A percentile compares a stretch with the other conserved stretches of the same genome.
These are phyloP conservation scores for Glarea lozoyensis DNA, from an alignment of 495 filamentous ascomycete genomes.

Conservation along the genomic window DNA sequence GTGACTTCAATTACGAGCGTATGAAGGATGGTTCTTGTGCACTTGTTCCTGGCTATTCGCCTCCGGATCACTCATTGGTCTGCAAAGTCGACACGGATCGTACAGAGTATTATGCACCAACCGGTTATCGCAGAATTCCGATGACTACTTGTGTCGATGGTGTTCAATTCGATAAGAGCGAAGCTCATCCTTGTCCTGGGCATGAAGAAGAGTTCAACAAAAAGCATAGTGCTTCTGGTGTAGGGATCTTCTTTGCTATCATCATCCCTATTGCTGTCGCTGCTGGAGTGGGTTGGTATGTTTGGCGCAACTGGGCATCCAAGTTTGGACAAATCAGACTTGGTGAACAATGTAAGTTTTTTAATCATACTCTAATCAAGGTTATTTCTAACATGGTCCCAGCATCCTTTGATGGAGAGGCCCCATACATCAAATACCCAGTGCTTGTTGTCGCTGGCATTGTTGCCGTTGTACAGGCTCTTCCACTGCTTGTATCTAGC, in stretches of 20 bases:
- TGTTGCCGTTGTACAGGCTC: slow-evolving; percentile 62
- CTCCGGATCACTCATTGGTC: slow-evolving; percentile 51
- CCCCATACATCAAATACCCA: slow-evolving; percentile 65
- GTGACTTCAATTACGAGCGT: slow-evolving; percentile 90
- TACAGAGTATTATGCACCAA: slow-evolving; percentile 69
- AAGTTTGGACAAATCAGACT: slow-evolving; percentile 88
- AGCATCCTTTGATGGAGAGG: slow-evolving; percentile 50
- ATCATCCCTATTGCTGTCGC: slow-evolving; percentile 63
- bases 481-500: slow-evolving; percentile 61
- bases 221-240: slow-evolving; percentile 59
- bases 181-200: slow-evolving; percentile 55
- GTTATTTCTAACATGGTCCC: slow-evolving; percentile 12
- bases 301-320: slow-evolving; percentile 75
- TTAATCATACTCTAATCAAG: background rate
- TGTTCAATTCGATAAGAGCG: slow-evolving; percentile 51
- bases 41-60: slow-evolving; percentile 59
- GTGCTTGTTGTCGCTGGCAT: slow-evolving; percentile 68
- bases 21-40: slow-evolving; percentile 64
- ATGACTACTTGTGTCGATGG: slow-evolving; percentile 78
- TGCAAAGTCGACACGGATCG: slow-evolving; percentile 59
- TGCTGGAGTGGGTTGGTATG: slow-evolving; percentile 67
- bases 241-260: slow-evolving; percentile 82
- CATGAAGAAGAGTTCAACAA: slow-evolving; percentile 69
- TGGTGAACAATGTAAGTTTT: slow-evolving; percentile 46
- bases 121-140: slow-evolving; percentile 86